These are phyloP conservation scores for Pichia sp. DNA, from an alignment of 1,139 yeast species.

Conservation along the genomic window DNA sequence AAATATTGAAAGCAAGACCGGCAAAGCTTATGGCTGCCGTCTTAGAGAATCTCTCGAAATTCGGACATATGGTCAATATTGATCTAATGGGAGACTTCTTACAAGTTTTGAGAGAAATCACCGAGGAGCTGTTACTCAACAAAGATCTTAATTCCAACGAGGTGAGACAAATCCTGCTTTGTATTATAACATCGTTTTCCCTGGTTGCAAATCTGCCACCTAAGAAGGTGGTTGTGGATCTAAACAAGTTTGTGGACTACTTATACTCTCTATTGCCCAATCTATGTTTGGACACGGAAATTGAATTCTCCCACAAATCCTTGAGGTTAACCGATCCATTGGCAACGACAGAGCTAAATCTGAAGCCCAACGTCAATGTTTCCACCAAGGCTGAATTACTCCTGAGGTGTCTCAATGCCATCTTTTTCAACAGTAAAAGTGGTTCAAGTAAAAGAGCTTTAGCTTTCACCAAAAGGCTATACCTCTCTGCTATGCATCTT, in stretches of 20 bases:
- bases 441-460: conserved; percentile 68
- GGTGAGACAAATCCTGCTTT: conserved; percentile 66
- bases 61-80: conserved; percentile 87
- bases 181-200: conserved; percentile 88
- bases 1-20: conserved; percentile 57
- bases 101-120: conserved; percentile 76
- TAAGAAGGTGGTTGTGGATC: conserved; percentile 55
- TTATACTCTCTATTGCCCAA: conserved; percentile 60
- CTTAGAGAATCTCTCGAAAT: conserved; percentile 82
- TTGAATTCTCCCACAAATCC: conserved; percentile 79
- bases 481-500: conserved; percentile 56
- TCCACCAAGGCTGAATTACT: conserved; percentile 85
- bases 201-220: conserved; percentile 67
- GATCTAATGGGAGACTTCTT: conserved; percentile 89
- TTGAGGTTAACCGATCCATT: conserved; percentile 74
- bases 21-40: conserved; percentile 77
- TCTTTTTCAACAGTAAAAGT: conserved; percentile 70
- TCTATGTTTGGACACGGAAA: conserved; percentile 68
- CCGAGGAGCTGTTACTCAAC: conserved; percentile 30
- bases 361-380: conserved; percentile 69
- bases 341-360: conserved; percentile 24
- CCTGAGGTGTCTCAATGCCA: conserved; percentile 66
- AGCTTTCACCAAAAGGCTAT: conserved; percentile 76
- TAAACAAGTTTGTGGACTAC: conserved; percentile 66
- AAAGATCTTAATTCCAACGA: conserved; percentile 24